Percentiles rank a stretch among this genome's conserved stretches.
Conservation (phyloP, 306 rosid genomes). For the Malus sylvestris region DNA sequence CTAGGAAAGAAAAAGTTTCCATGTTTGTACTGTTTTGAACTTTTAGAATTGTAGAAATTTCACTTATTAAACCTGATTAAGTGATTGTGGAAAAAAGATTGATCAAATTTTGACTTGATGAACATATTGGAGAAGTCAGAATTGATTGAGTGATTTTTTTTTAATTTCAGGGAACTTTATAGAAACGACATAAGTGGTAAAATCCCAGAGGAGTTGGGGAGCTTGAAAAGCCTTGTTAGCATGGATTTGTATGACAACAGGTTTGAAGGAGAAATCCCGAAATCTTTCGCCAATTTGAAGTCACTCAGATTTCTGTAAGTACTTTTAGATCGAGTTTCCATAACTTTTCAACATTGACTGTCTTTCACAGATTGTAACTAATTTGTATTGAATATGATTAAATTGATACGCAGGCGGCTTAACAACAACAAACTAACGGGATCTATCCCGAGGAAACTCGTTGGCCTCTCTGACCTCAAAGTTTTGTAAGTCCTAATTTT, state of each 20-base stretch:
- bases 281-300: constrained; percentile 69
- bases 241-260: constrained; percentile 85
- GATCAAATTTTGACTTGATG: neutral
- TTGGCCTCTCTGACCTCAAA: constrained; percentile 63
- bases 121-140: neutral
- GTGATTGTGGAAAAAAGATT: neutral
- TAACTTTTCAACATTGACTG: neutral
- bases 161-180: constrained; percentile 74
- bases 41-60: neutral
- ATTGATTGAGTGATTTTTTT: constrained; percentile 15
- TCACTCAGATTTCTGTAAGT: constrained; percentile 86
- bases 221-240: constrained; percentile 63
- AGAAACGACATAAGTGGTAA: constrained; percentile 62
- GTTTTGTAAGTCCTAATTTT: constrained; percentile 53
- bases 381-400: constrained; percentile 7
- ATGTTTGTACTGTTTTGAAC: neutral
- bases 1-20: neutral
- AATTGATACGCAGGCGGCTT: constrained; percentile 44
- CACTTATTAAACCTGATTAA: neutral
- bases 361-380: neutral
- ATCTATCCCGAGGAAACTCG: constrained; percentile 79
- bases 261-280: constrained; percentile 71
- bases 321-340: constrained; percentile 8
- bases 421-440: constrained; percentile 77
- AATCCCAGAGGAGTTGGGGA: constrained; percentile 73